A percentile compares a stretch with the other conserved stretches of the same genome.
phyloP scores from a whole-genome alignment of 164 flowering plant genomes.

The Brasenia schreberi region DNA sequence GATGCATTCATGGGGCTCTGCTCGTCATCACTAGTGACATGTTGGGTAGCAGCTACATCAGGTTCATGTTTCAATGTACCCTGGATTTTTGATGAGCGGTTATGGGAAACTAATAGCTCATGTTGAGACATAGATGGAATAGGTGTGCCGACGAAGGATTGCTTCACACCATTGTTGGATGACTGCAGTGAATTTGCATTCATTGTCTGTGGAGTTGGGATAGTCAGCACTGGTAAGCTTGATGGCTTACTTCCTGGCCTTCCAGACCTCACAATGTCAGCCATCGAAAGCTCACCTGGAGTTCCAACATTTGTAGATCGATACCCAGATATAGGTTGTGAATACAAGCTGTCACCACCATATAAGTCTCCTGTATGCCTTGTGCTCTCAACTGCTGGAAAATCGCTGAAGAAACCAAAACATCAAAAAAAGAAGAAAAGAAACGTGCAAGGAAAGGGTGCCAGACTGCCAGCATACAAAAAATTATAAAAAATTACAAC shows the following conservation, averaged over 20 bases:
- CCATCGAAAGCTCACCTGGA: constrained; percentile 92
- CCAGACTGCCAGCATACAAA: too few species aligned
- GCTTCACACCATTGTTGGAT: constrained; percentile 14
- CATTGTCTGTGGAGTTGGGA: constrained; percentile 4
- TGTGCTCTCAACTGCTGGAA: constrained; percentile 28
- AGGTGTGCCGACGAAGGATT: constrained; percentile 17
- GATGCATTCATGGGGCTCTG: constrained; percentile 24
- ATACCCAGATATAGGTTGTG: constrained; percentile 45
- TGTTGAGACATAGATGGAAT: constrained; percentile 15
- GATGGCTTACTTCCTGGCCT: constrained; percentile 52
- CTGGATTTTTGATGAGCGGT: constrained; percentile 24
- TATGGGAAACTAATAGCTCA: constrained; percentile 21
- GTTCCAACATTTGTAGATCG: constrained; percentile 67
- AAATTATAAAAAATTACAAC: too few species aligned
- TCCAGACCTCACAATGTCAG: constrained; percentile 98
- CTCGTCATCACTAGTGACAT: constrained; percentile 46
- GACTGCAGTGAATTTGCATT: constrained; percentile 15
- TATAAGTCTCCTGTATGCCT: constrained; percentile 12
- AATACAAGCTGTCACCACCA: constrained; percentile 29
- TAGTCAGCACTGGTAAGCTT: constrained; percentile 8
- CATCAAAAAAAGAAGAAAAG: background rate
- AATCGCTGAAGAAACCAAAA: constrained; percentile 34
- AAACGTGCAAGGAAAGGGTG: too few species aligned
- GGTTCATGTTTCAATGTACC: constrained; percentile 13
- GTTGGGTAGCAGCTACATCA: constrained; percentile 14